Conservation (phyloP, 108 stramenopile species). For the Nannochloropsis salina region DNA sequence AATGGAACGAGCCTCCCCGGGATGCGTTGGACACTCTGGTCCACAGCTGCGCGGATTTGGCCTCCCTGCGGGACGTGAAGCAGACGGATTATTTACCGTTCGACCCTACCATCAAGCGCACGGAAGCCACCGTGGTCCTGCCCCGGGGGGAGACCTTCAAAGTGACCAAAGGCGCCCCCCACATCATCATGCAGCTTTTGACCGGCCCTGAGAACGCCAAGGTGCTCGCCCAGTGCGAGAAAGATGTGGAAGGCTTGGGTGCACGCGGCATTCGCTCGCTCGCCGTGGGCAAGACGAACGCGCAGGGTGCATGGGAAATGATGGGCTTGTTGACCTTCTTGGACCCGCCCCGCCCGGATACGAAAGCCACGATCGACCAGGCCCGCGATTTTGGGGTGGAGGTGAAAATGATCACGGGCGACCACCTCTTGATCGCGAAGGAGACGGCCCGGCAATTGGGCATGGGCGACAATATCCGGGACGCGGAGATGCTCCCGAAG, state of each 20-base stretch:
- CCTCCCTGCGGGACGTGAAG: constrained; percentile 22
- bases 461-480: constrained; percentile 61
- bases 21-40: constrained; percentile 38
- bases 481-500: constrained; percentile 22
- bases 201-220: constrained; percentile 43
- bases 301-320: constrained; percentile 59
- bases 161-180: constrained; percentile 69
- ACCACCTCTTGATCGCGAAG: constrained; percentile 66
- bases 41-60: constrained; percentile 18
- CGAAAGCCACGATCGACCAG: constrained; percentile 61
- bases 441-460: constrained; percentile 62
- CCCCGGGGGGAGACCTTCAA: constrained; percentile 46
- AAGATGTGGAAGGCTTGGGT: constrained; percentile 57
- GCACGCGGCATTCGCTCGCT: constrained; percentile 64
- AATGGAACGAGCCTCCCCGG: constrained; percentile 32
- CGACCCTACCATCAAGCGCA: constrained; percentile 67
- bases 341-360: constrained; percentile 75
- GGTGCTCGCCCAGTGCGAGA: constrained; percentile 2
- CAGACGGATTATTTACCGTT: constrained; percentile 63
- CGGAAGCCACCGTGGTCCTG: constrained; percentile 59
- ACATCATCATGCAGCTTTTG: constrained; percentile 59
- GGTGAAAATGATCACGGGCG: constrained; percentile 83
- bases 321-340: constrained; percentile 67
- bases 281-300: constrained; percentile 60
- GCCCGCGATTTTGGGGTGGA: constrained; percentile 58